These are phyloP conservation scores for Trichoderma oligosporum DNA, from an alignment of 2,329 filamentous ascomycete species.

Conservation along the genomic window DNA sequence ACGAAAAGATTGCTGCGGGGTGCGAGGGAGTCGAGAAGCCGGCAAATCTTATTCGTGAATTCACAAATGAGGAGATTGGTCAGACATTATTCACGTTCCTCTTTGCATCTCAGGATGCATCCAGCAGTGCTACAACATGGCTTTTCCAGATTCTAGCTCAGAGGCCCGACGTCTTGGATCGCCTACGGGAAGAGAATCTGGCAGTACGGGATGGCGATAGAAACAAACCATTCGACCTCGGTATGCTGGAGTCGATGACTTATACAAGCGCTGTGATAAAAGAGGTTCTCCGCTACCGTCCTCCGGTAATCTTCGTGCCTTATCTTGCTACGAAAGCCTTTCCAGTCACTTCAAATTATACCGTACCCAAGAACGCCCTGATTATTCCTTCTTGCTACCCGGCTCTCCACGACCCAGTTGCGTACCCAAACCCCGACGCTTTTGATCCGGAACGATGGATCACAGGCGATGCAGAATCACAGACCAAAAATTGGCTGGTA, in stretches of 20 bases:
- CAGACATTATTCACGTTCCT: slow-evolving; percentile 12
- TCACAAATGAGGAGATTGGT: slow-evolving; percentile 5
- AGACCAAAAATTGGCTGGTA: slow-evolving; percentile 12
- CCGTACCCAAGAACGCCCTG: slow-evolving; percentile 11
- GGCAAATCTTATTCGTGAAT: slow-evolving; percentile 11
- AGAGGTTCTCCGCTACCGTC: slow-evolving; percentile 7
- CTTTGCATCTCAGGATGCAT: slow-evolving; percentile 12
- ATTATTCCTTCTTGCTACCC: slow-evolving; percentile 8
- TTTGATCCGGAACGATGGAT: slow-evolving; percentile 10
- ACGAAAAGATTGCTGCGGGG: slow-evolving; percentile 1
- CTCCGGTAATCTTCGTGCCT: slow-evolving; percentile 9
- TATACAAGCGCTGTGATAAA: slow-evolving; percentile 10
- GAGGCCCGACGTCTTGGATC: slow-evolving; percentile 7
- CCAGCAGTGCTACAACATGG: slow-evolving; percentile 11
- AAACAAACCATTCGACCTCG: not conserved
- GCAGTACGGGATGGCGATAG: not conserved
- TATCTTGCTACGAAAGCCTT: slow-evolving; percentile 3
- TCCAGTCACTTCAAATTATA: slow-evolving; percentile 7
- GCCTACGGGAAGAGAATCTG: slow-evolving; percentile 3
- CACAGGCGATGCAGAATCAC: slow-evolving; percentile 5
- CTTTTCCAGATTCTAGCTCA: slow-evolving; percentile 12
- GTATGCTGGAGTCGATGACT: slow-evolving; percentile 4
- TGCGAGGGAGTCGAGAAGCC: slow-evolving; percentile 3
- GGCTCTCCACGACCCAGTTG: slow-evolving; percentile 4
- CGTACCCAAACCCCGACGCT: not conserved